Conservation (phyloP, 208 protist genomes). For the Leishmania martiniquensis region DNA sequence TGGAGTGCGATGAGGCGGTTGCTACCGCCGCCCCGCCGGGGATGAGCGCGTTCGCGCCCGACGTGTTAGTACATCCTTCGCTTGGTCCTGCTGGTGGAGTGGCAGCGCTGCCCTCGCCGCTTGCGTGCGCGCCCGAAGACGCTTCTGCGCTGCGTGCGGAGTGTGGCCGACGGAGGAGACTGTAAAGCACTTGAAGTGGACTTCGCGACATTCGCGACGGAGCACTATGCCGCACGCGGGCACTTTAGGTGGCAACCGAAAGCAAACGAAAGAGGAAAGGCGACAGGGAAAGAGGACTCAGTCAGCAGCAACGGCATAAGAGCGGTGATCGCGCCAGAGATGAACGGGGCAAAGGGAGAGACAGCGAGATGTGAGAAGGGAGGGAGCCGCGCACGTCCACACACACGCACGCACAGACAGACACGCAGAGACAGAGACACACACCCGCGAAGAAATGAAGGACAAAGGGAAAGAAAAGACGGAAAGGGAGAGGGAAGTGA, state of each 20-base stretch:
- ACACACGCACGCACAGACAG: not conserved
- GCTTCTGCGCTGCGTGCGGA: not conserved
- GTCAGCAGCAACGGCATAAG: not conserved
- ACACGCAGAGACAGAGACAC: not conserved
- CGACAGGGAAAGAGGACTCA: not conserved
- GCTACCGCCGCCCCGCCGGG: not conserved
- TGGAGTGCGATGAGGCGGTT: not conserved
- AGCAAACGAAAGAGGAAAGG: not conserved
- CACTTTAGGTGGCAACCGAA: not conserved
- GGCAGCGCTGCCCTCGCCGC: not conserved
- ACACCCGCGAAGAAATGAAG: not conserved
- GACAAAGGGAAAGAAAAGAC: not conserved
- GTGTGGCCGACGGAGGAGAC: conserved; percentile 16
- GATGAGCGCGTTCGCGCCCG: not conserved
- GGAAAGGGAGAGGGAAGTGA: not conserved
- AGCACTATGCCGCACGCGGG: not conserved
- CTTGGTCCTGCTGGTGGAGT: not conserved
- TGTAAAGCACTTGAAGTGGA: conserved; percentile 24
- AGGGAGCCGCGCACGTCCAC: no score
- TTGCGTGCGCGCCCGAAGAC: not conserved
- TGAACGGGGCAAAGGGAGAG: not conserved
- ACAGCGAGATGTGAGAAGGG: no score
- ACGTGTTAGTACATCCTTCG: not conserved
- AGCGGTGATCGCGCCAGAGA: not conserved
- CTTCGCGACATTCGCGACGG: not conserved